Percentiles rank a stretch among this genome's conserved stretches.
Evolutionary conservation across 768 basidiomycete genomes (phyloP).

Genomic region (Hypsizygus marmoreus): DNA sequence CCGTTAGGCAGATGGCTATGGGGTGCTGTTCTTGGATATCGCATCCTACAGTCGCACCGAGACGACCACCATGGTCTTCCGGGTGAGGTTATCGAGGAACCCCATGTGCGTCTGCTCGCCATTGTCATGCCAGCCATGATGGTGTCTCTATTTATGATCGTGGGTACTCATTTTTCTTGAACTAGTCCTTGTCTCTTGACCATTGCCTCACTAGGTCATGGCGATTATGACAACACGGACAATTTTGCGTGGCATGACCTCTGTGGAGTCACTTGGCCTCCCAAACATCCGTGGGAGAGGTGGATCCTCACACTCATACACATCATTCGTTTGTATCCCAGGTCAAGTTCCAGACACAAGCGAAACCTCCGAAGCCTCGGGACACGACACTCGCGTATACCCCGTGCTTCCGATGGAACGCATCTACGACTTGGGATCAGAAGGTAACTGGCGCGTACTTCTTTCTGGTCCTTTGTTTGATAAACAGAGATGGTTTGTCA

Average conservation of each 20-base stretch:
- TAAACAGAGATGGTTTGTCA: neutral
- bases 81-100: conserved; percentile 35
- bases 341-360: neutral
- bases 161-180: conserved; percentile 17
- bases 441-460: conserved; percentile 29
- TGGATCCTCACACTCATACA: neutral
- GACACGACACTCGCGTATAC: conserved; percentile 13
- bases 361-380: neutral
- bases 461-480: conserved; percentile 21
- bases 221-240: conserved; percentile 25
- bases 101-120: conserved; percentile 34
- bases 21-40: conserved; percentile 38
- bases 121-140: conserved; percentile 25
- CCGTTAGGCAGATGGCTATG: conserved; percentile 44
- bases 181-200: neutral
- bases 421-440: conserved; percentile 39
- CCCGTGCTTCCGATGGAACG: conserved; percentile 28
- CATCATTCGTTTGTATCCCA: conserved; percentile 29
- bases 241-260: conserved; percentile 35
- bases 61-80: conserved; percentile 15
- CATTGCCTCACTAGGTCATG: conserved; percentile 24
- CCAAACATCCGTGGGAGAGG: conserved; percentile 12
- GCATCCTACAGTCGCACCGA: conserved; percentile 24
- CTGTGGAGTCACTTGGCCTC: conserved; percentile 26
- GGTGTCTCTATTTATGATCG: conserved; percentile 38